Evolutionary conservation across 768 basidiomycete species (phyloP).

Genomic region (Steccherinum ochraceum): DNA sequence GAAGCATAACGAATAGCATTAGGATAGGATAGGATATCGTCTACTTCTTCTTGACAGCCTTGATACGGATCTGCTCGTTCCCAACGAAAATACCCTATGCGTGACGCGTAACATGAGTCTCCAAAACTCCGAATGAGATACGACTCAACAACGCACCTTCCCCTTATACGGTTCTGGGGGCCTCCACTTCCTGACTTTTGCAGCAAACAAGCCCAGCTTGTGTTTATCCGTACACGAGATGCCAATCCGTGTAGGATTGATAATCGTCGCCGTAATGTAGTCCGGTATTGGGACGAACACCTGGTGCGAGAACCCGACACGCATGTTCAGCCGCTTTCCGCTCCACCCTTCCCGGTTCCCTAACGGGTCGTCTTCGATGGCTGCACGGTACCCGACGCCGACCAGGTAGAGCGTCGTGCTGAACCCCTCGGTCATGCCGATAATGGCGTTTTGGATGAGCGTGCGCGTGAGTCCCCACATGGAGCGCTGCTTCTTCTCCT

Average conservation of each 20-base stretch:
- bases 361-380: constrained; percentile 75
- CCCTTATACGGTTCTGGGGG: constrained; percentile 97
- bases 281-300: constrained; percentile 78
- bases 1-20: not conserved
- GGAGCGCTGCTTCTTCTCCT: constrained; percentile 70
- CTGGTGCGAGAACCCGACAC: constrained; percentile 88
- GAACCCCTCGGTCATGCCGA: constrained; percentile 87
- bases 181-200: constrained; percentile 75
- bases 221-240: constrained; percentile 87
- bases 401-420: constrained; percentile 80
- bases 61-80: constrained; percentile 87
- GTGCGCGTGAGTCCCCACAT: constrained; percentile 97
- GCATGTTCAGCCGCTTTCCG: constrained; percentile 76
- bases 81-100: constrained; percentile 87
- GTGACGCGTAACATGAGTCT: constrained; percentile 5
- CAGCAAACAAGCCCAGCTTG: constrained; percentile 79
- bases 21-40: not conserved
- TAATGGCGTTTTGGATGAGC: constrained; percentile 83
- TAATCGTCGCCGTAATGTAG: constrained; percentile 76
- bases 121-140: not conserved
- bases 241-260: constrained; percentile 77
- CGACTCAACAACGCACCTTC: constrained; percentile 57
- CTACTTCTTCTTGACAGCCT: constrained; percentile 95
- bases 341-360: constrained; percentile 48
- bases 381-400: constrained; percentile 90